Base-by-base conservation (phyloP, 1,284 basidiomycete genomes). In the Sanguinoderma infundibulare region DNA sequence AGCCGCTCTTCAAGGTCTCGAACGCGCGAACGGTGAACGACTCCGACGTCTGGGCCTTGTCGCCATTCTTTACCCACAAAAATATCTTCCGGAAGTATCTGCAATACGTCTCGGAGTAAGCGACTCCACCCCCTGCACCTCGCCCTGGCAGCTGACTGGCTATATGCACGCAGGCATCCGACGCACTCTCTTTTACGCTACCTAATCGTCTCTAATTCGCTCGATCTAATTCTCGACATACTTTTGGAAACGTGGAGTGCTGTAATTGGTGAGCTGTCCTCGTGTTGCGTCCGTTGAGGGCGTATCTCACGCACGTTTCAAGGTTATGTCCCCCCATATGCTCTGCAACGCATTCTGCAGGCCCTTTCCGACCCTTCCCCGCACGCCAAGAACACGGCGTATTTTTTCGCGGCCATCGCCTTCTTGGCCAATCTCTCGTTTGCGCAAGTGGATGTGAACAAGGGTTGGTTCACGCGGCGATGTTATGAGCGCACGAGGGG, bases 31-130 rank as follows among this genome's bases (percentile, higher is more conserved):
- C 88, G 30, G 74, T 94, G 30, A 79, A 90, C 55, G 86, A 87
- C 17, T 73, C 75, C n/a, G 91, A 94, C 69, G 84, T 94, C 0
- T 94, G 91, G 82, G 76, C 69, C 2, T 77, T 94, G 22, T 91
- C 90, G 2, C 86, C 87, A 1, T 90, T 84, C 61, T 87, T 91
- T 74, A 82, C 83, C 58, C 87, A 92, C 63, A 86, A 84, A 62
- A 87, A 89, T 64, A 76, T 92, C 15, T 91, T 91, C 73, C 81
- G 78, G 46, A 87, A 87, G 67, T 88, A 81, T 66, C 70, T 87
- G 30, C 75, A 80, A 67, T 87, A 88, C 70, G 75, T 74, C 54
- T 61, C 73, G 36, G 67, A 70, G 85, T 85, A 67, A 10, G 59
- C 52, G 38, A 42, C 49, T 35, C 26, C 10, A 32, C 32, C 44